Evolutionary conservation across 345 rosid genomes (phyloP).

Genomic region (Salix viminalis): DNA sequence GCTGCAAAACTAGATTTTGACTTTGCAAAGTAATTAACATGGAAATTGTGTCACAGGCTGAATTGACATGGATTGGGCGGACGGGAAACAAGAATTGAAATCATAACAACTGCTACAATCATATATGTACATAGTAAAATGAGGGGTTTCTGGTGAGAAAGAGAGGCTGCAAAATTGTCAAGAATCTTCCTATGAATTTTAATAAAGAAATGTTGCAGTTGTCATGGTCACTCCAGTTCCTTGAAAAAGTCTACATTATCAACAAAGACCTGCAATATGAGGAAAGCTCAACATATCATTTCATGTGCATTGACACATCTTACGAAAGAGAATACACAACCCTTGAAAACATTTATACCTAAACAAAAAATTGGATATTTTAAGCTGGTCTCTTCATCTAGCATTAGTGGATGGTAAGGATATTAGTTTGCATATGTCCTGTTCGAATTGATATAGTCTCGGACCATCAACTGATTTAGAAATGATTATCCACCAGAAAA

Average conservation of each 20-base stretch:
- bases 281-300: background rate
- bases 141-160: conserved; percentile 9
- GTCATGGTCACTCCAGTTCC: conserved; percentile 32
- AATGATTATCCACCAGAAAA: background rate
- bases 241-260: conserved; percentile 31
- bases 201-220: background rate
- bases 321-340: background rate
- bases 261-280: conserved; percentile 32
- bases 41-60: background rate
- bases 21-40: conserved; percentile 7
- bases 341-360: background rate
- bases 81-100: no score
- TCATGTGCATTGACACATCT: background rate
- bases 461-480: background rate
- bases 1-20: conserved; percentile 8
- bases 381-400: background rate
- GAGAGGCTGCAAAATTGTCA: background rate
- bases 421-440: background rate
- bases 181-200: background rate
- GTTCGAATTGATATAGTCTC: background rate
- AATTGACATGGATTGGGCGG: no score
- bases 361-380: background rate
- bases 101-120: conserved; percentile 1
- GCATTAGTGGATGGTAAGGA: background rate
- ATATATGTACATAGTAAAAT: background rate